Evolutionary conservation across 2,329 filamentous ascomycete genomes (phyloP).

Genomic region (Trichoderma oligosporum): DNA sequence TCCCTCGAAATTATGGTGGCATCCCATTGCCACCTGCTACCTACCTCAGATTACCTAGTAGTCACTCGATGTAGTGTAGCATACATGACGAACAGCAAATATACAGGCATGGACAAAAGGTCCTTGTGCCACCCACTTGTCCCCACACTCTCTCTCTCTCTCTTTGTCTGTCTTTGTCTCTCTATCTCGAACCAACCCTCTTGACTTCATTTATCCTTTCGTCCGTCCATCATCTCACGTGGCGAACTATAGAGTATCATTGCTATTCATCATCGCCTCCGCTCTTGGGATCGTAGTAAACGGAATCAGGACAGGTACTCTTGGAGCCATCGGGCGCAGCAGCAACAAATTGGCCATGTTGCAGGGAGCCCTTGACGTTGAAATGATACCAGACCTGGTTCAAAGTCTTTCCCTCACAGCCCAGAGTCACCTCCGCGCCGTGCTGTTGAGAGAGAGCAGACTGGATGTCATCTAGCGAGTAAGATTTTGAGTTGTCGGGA

Average conservation of each 20-base stretch:
- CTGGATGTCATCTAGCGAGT: conserved; percentile 56
- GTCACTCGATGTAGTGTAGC: conserved; percentile 8
- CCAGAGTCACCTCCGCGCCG: conserved; percentile 54
- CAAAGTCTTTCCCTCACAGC: conserved; percentile 48
- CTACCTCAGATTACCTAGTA: no score
- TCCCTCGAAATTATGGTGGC: no score
- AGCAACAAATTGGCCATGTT: conserved; percentile 57
- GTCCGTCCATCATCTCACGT: background rate
- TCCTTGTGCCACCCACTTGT: conserved; percentile 5
- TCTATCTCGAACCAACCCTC: background rate
- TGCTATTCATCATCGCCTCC: background rate
- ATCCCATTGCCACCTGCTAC: background rate
- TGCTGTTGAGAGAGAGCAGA: conserved; percentile 50
- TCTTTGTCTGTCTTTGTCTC: conserved; percentile 8
- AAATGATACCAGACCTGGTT: conserved; percentile 62
- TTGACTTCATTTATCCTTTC: background rate
- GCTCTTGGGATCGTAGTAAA: conserved; percentile 52
- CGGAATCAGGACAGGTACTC: conserved; percentile 60
- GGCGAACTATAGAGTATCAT: background rate
- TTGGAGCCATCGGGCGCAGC: conserved; percentile 52
- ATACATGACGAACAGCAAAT: conserved; percentile 12
- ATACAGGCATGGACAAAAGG: conserved; percentile 14
- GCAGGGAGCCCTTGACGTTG: conserved; percentile 54
- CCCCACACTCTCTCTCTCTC: conserved; percentile 13
- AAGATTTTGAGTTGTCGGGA: conserved; percentile 53